A percentile compares a stretch with the other conserved stretches of the same genome.
Evolutionary conservation across 805 yeast genomes (phyloP).

Genomic region (Sugiyamaella valdiviana): DNA sequence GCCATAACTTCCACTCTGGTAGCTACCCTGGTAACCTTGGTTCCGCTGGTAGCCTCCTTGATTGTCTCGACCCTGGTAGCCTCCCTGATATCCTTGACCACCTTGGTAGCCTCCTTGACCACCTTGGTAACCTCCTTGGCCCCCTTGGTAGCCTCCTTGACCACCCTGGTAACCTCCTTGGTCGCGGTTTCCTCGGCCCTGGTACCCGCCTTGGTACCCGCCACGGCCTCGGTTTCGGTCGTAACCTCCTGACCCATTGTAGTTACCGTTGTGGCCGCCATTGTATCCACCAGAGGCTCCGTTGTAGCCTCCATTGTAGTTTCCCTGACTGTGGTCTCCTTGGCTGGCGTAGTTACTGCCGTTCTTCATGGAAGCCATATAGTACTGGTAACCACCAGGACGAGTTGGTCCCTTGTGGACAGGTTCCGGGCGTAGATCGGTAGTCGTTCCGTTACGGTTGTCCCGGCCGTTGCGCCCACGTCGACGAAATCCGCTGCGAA

Average conservation of each 20-base stretch:
- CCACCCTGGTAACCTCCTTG: constrained; percentile 13
- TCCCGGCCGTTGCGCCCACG: constrained; percentile 18
- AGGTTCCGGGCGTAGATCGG: constrained; percentile 8
- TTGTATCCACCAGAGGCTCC: constrained; percentile 14
- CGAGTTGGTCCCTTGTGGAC: constrained; percentile 5
- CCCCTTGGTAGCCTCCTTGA: constrained; percentile 17
- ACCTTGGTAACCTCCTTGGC: constrained; percentile 12
- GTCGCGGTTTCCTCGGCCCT: constrained; percentile 24
- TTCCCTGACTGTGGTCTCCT: constrained; percentile 8
- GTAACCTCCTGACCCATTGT: constrained; percentile 16
- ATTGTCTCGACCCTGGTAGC: constrained; percentile 6
- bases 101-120: constrained; percentile 20
- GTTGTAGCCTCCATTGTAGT: constrained; percentile 20
- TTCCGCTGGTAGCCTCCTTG: constrained; percentile 13
- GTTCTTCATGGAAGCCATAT: constrained; percentile 8
- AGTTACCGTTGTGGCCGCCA: constrained; percentile 18
- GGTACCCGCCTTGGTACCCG: constrained; percentile 13
- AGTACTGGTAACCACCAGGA: constrained; percentile 19
- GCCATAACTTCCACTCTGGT: constrained; percentile 23
- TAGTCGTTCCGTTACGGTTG: constrained; percentile 11
- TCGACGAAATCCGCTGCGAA: constrained; percentile 42
- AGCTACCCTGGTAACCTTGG: constrained; percentile 10
- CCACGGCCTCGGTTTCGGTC: constrained; percentile 16
- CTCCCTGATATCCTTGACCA: constrained; percentile 20
- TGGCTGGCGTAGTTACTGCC: constrained; percentile 16